phyloP scores from a whole-genome alignment of 1,284 basidiomycete genomes.

The Microbotryum silenes-acaulis region DNA sequence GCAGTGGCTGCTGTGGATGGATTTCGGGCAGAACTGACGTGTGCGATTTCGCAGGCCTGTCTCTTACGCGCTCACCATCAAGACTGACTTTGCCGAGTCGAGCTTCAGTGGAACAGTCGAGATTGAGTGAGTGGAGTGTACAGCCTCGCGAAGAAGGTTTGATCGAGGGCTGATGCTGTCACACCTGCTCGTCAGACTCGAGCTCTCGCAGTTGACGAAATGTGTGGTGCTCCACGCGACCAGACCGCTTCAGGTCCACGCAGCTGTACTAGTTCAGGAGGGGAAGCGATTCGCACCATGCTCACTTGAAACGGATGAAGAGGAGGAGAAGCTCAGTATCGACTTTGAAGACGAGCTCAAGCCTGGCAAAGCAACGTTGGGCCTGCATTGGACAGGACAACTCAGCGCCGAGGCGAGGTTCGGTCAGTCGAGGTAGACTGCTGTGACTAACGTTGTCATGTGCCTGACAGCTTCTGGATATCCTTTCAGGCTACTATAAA shows the following conservation, averaged over 20 bases:
- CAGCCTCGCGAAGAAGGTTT: background rate
- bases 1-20: no score
- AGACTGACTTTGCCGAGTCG: constrained; percentile 68
- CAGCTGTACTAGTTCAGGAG: constrained; percentile 57
- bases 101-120: constrained; percentile 71
- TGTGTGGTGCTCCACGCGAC: constrained; percentile 54
- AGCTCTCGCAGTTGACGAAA: constrained; percentile 58
- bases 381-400: constrained; percentile 48
- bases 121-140: constrained; percentile 49
- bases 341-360: constrained; percentile 56
- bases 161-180: background rate
- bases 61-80: constrained; percentile 75
- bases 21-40: no score
- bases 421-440: constrained; percentile 43
- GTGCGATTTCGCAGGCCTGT: constrained; percentile 47
- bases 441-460: background rate
- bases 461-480: background rate
- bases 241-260: constrained; percentile 57
- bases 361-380: constrained; percentile 47
- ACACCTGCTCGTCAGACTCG: constrained; percentile 48
- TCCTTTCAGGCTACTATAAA: constrained; percentile 35
- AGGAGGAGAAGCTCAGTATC: constrained; percentile 51
- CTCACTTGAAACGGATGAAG: constrained; percentile 20
- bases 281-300: constrained; percentile 32
- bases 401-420: constrained; percentile 57